Evolutionary conservation across 108 stramenopile genomes (phyloP), one percentile per base, ranked within the genome.

Genomic region (Nitzschia sp.): DNA sequence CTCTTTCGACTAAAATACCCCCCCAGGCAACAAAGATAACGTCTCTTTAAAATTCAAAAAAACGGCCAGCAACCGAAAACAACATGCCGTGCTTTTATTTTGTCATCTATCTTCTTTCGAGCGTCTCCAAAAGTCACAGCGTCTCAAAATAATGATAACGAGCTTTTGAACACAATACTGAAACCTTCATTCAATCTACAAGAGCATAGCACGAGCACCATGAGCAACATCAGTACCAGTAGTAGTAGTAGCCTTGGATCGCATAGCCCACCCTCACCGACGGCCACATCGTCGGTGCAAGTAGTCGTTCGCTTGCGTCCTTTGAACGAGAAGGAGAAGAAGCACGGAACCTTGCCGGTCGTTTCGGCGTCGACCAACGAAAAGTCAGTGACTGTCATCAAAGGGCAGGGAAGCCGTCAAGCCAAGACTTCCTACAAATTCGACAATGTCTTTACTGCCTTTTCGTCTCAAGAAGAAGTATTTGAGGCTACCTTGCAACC

Each of bases 231-330:
- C n/a, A n/a, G n/a, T n/a, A n/a, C n/a, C n/a, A n/a, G n/a, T n/a
- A n/a, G n/a, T n/a, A n/a, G n/a, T n/a, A n/a, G n/a, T 41, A 41
- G 38, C 38, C 38, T 41, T 41, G 56, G 26, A 57, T 25, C 26
- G 6, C 23, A 61, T n/a, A 34, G 21, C 4, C 46, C 63, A 13
- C 44, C 63, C 23, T 64, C 71, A 0, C 62, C 73, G 32, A 23
- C 59, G 22, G 28, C 66, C 8, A 61, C 53, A 48, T 21, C 75
- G 22, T 77, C 85, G 50, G 80, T 91, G 13, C 89, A 88, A 73
- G 91, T 92, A 21, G 86, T 88, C 21, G 86, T 89, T 53, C 84
- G 91, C 13, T 78, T 92, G 15, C 85, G 91, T 15, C 91, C 91
- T 1, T 72, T 92, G 74, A 92, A 92, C 60, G 87, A 85, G 0